Evolutionary conservation across 176 grass and related monocot species (phyloP), one percentile per base, ranked within the genome.

Genomic region (Secale cereale): DNA sequence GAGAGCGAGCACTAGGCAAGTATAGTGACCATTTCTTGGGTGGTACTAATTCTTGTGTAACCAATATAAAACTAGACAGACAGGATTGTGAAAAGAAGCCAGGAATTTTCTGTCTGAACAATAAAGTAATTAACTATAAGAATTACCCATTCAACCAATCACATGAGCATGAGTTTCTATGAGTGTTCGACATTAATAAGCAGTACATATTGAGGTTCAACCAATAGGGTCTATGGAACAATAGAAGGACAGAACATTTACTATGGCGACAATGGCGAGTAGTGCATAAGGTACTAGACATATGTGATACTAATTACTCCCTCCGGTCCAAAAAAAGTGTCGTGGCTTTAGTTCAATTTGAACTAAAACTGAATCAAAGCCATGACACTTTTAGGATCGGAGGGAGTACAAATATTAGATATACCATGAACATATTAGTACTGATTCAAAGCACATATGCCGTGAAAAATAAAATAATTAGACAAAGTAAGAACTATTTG

Each of bases 381-480:
- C n/a, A n/a, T n/a, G n/a, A n/a, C n/a, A n/a, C n/a, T n/a, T n/a
- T n/a, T n/a, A n/a, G n/a, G n/a, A n/a, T n/a, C n/a, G n/a, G n/a
- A n/a, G n/a, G n/a, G n/a, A n/a, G n/a, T n/a, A 40, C n/a, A 73
- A 0, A 45, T 8, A 45, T 7, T 72, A 72, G 12, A 73, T 15
- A 9, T 73, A 73, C 14, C 13, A 27, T 73, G 59, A 63, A 56
- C 17, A 22, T 1, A 22, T 59, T 20, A 75, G 33, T 79, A 28
- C n/a, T 41, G 23, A 39, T 71, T 71, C 10, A 17, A 8, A 71
- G 19, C 45, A 70, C 3, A 0, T 6, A 72, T 41, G 40, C 16
- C 17, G 2, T 82, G 16, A 72, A 82, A 82, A 63, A 60, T 83
- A 25, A 48, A 74, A 5, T 46, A 73, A 83, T 61, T 15, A 14